A percentile compares a stretch with the other conserved stretches of the same genome.
These are phyloP conservation scores for Sporothrix dimorphospora DNA, from an alignment of 2,329 filamentous ascomycete genomes.

Conservation along the genomic window DNA sequence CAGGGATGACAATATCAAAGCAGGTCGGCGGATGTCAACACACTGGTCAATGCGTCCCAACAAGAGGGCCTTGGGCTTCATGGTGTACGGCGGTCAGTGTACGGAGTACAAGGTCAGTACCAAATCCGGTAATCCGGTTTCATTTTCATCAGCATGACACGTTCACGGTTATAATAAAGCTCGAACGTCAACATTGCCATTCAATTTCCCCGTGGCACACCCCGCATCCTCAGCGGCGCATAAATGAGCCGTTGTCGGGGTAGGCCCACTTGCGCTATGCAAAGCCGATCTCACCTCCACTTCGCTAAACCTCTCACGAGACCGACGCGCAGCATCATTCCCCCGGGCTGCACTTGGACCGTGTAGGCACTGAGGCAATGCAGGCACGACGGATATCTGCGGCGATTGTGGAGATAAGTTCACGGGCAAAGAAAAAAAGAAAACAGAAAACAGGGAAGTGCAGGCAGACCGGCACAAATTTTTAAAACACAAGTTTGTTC, in stretches of 20 bases:
- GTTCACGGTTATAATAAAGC: background rate
- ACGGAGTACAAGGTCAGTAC: background rate
- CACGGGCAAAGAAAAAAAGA: background rate
- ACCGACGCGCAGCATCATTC: constrained; percentile 3
- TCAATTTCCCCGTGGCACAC: constrained; percentile 8
- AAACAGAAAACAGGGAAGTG: background rate
- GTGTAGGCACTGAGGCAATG: too few relatives aligned
- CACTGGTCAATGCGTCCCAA: constrained; percentile 14
- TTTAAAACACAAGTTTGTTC: background rate
- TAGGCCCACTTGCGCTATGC: background rate
- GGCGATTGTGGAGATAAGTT: too few relatives aligned
- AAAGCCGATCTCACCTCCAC: background rate
- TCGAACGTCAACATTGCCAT: background rate
- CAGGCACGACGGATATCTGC: background rate
- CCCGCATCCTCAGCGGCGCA: constrained; percentile 14
- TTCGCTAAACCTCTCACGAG: background rate
- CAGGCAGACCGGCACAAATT: background rate
- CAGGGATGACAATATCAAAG: background rate
- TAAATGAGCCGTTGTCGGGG: constrained; percentile 9
- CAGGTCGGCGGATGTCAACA: background rate
- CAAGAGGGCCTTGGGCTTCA: constrained; percentile 15
- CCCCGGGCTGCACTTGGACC: background rate
- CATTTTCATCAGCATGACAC: background rate
- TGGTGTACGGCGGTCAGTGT: background rate
- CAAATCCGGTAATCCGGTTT: background rate